These are phyloP conservation scores for Crucibulum laeve DNA, from an alignment of 768 basidiomycete genomes.

Conservation along the genomic window DNA sequence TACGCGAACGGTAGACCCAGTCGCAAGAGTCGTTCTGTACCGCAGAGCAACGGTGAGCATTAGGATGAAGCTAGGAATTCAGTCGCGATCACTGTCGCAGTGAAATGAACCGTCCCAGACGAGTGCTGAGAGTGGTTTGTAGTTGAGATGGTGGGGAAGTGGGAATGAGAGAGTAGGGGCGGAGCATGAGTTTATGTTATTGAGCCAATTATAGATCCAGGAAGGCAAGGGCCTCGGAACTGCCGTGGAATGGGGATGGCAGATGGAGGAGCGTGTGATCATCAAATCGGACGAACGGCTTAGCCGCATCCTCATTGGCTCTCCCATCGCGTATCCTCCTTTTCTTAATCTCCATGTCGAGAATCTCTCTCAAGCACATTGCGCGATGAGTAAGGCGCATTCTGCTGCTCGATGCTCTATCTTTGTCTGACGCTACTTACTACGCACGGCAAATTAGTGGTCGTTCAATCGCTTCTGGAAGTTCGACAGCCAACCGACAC, in stretches of 20 bases:
- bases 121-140: neutral
- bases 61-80: constrained; percentile 26
- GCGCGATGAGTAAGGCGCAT: no score
- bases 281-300: no score
- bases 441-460: no score
- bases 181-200: neutral
- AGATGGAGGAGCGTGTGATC: neutral
- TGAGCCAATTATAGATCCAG: no score
- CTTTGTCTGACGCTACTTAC: no score
- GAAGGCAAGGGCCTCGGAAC: no score
- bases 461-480: no score
- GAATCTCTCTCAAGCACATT: no score
- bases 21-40: constrained; percentile 15
- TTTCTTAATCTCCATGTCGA: neutral
- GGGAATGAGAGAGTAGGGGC: neutral
- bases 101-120: neutral
- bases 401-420: no score
- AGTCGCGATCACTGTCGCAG: neutral
- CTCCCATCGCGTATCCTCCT: neutral
- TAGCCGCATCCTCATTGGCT: constrained; percentile 11
- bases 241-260: no score
- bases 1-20: constrained; percentile 14
- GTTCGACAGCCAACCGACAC: no score
- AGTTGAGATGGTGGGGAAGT: neutral
- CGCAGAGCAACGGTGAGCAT: neutral